phyloP scores from a whole-genome alignment of 148 eudicot genomes.

The Diospyros kaki region DNA sequence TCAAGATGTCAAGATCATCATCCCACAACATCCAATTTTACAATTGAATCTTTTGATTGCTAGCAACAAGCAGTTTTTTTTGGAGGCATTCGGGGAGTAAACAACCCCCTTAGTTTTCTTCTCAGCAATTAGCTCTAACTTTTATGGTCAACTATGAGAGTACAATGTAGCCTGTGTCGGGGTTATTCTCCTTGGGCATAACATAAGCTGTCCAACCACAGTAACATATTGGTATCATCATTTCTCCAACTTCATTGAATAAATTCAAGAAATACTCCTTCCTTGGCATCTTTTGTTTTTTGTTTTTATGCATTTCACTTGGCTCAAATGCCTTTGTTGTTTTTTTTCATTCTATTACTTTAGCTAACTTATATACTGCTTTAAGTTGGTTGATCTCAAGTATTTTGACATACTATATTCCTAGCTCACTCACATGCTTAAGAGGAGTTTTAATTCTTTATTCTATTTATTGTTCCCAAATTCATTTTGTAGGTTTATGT shows the following conservation, averaged over 20 bases:
- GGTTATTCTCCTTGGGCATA: conserved; percentile 89
- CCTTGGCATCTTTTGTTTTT: no score
- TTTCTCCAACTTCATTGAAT: no score
- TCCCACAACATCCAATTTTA: conserved; percentile 97
- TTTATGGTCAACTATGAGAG: conserved; percentile 83
- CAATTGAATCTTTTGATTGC: conserved; percentile 93
- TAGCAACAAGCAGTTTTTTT: conserved; percentile 93
- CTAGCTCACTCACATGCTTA: neutral
- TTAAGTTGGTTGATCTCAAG: neutral
- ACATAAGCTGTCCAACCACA: conserved; percentile 98
- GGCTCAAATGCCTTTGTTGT: no score
- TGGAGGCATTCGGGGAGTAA: conserved; percentile 83
- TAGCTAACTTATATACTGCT: no score
- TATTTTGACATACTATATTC: neutral
- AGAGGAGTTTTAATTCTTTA: neutral
- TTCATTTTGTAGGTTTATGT: neutral
- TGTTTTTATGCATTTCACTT: no score
- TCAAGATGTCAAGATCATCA: conserved; percentile 35
- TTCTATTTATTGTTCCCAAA: neutral
- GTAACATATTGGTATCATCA: conserved; percentile 83
- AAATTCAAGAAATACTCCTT: no score
- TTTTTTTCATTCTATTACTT: no score
- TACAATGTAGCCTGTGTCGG: conserved; percentile 85
- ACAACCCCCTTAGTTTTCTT: conserved; percentile 98
- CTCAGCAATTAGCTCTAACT: conserved; percentile 83